phyloP scores from a whole-genome alignment of 2,329 filamentous ascomycete genomes.

The Colletotrichum abscissum region DNA sequence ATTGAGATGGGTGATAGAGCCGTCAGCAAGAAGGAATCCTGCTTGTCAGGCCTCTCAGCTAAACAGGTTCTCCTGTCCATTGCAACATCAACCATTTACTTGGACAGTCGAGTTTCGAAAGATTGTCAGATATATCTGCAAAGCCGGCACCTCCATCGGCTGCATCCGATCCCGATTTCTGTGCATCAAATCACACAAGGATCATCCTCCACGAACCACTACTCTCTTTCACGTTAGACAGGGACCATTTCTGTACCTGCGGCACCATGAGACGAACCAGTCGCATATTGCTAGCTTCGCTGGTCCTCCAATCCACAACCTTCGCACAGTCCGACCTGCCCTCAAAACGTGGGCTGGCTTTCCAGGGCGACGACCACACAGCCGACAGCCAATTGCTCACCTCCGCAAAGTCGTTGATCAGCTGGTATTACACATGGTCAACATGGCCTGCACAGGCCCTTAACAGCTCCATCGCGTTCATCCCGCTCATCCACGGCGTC shows the following conservation, averaged over 20 bases:
- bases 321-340: constrained; percentile 15
- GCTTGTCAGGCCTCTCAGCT: background rate
- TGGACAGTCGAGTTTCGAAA: background rate
- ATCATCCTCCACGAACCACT: constrained; percentile 9
- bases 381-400: constrained; percentile 48
- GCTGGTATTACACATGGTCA: constrained; percentile 58
- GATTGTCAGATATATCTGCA: background rate
- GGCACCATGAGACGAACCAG: constrained; percentile 23
- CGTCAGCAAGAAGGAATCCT: background rate
- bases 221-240: background rate
- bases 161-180: constrained; percentile 17
- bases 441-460: constrained; percentile 42
- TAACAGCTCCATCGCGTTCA: constrained; percentile 44
- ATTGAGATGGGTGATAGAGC: background rate
- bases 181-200: constrained; percentile 21
- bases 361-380: constrained; percentile 30
- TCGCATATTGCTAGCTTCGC: background rate
- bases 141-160: background rate
- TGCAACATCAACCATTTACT: background rate
- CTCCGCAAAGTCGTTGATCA: constrained; percentile 49
- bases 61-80: background rate
- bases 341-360: constrained; percentile 32
- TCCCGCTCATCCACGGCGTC: constrained; percentile 52
- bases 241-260: background rate
- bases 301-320: constrained; percentile 4